phyloP scores from a whole-genome alignment of 768 basidiomycete species.

The Fomitopsis pulvina region DNA sequence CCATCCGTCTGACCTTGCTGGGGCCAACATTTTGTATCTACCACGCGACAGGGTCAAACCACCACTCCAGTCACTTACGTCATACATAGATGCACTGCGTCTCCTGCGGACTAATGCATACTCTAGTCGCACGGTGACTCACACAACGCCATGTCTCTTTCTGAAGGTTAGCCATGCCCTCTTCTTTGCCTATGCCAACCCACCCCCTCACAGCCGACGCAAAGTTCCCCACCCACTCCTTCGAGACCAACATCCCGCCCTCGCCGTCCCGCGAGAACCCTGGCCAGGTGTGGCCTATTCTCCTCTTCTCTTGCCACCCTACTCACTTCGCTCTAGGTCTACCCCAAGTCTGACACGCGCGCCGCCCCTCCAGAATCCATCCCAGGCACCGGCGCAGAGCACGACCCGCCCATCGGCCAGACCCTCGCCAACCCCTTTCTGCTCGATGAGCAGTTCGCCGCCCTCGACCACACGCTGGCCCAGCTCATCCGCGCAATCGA shows the following conservation, averaged over 20 bases:
- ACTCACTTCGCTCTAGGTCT: slow-evolving; percentile 30
- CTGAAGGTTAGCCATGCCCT: too few relatives aligned
- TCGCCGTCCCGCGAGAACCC: slow-evolving; percentile 41
- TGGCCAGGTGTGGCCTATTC: slow-evolving; percentile 28
- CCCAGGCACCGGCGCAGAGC: slow-evolving; percentile 16
- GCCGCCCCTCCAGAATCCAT: slow-evolving; percentile 19
- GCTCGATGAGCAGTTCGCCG: slow-evolving; percentile 35
- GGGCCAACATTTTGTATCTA: too few relatives aligned
- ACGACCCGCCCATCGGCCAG: slow-evolving; percentile 12
- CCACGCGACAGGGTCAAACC: too few relatives aligned
- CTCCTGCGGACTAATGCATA: too few relatives aligned
- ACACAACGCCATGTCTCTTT: too few relatives aligned
- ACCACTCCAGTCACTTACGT: too few relatives aligned
- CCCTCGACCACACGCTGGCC: slow-evolving; percentile 36
- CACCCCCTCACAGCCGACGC: slow-evolving; percentile 23
- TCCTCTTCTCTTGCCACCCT: too few relatives aligned
- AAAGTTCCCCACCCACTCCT: slow-evolving; percentile 33
- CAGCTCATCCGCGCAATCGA: slow-evolving; percentile 39
- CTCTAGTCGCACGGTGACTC: too few relatives aligned
- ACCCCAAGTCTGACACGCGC: slow-evolving; percentile 37
- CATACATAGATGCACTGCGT: too few relatives aligned
- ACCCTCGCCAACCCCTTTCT: slow-evolving; percentile 42
- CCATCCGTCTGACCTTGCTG: too few relatives aligned
- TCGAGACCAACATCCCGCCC: slow-evolving; percentile 31
- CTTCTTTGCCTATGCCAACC: too few relatives aligned